Conservation (phyloP, 139 green algal genomes). For the Volvox reticuliferus region DNA sequence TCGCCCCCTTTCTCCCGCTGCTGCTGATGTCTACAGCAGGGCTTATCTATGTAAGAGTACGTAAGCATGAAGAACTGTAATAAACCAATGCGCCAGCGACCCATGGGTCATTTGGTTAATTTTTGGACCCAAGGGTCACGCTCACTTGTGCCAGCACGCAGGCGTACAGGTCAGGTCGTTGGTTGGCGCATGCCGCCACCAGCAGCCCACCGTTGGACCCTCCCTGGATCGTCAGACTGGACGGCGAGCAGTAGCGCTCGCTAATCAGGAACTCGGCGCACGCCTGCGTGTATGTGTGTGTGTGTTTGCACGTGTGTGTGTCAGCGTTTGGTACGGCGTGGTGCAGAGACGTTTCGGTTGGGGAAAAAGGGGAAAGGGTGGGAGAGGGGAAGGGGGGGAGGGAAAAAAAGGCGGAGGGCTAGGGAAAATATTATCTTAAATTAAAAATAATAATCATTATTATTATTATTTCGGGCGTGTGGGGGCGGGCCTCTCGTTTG, state of each 20-base stretch:
- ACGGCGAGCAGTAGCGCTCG: slow-evolving; percentile 28
- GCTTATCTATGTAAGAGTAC: too few relatives aligned
- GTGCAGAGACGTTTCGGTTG: neutral
- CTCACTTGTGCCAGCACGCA: slow-evolving; percentile 81
- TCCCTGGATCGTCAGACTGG: slow-evolving; percentile 79
- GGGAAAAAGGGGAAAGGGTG: neutral
- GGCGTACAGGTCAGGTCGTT: slow-evolving; percentile 92
- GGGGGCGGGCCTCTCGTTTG: neutral
- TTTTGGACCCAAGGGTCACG: too few relatives aligned
- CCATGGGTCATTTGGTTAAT: too few relatives aligned
- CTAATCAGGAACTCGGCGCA: slow-evolving; percentile 39
- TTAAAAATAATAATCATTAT: too few relatives aligned
- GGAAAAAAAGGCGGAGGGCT: neutral
- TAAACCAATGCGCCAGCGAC: too few relatives aligned
- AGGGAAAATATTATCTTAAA: too few relatives aligned
- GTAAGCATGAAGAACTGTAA: too few relatives aligned
- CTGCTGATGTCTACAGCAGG: too few relatives aligned
- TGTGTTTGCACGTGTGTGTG: neutral
- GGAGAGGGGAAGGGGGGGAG: neutral
- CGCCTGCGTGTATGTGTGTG: neutral
- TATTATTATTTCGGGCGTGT: too few relatives aligned
- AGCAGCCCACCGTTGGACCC: slow-evolving; percentile 94
- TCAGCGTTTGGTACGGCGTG: too few relatives aligned
- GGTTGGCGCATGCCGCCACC: slow-evolving; percentile 93
- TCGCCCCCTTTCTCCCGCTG: too few relatives aligned